Conservation (phyloP, 306 rosid species). For the Glycine tomentella region DNA sequence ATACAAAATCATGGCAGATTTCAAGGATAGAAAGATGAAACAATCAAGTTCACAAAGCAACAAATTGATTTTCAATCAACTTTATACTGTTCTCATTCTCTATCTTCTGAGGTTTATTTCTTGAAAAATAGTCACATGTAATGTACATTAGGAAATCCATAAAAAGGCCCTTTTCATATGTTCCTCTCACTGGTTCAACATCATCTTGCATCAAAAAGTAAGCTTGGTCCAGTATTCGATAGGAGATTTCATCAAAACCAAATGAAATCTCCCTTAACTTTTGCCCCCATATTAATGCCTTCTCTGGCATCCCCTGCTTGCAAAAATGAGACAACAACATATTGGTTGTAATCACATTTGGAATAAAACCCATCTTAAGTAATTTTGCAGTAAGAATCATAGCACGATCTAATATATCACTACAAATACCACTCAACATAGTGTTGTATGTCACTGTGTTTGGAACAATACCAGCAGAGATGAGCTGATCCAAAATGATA, state of each 20-base stretch:
- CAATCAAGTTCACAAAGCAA: constrained; percentile 50
- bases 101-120: constrained; percentile 51
- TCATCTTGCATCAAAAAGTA: constrained; percentile 52
- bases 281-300: constrained; percentile 76
- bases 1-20: constrained; percentile 21
- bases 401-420: constrained; percentile 71
- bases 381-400: constrained; percentile 74
- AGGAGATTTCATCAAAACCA: constrained; percentile 64
- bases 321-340: constrained; percentile 72
- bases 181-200: constrained; percentile 45
- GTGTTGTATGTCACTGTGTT: constrained; percentile 74
- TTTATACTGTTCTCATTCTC: constrained; percentile 43
- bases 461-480: constrained; percentile 68
- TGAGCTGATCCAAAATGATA: constrained; percentile 67
- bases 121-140: constrained; percentile 68
- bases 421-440: constrained; percentile 64
- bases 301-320: constrained; percentile 83
- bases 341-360: constrained; percentile 70
- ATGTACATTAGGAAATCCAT: constrained; percentile 83
- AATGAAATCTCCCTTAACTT: constrained; percentile 64
- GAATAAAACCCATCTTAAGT: constrained; percentile 76
- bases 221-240: constrained; percentile 63
- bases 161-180: constrained; percentile 64
- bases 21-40: constrained; percentile 31
- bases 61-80: constrained; percentile 49